Percentiles rank a stretch among this genome's conserved stretches.
These are phyloP conservation scores for Puccinia coronata DNA, from an alignment of 1,284 basidiomycete species.

Conservation along the genomic window DNA sequence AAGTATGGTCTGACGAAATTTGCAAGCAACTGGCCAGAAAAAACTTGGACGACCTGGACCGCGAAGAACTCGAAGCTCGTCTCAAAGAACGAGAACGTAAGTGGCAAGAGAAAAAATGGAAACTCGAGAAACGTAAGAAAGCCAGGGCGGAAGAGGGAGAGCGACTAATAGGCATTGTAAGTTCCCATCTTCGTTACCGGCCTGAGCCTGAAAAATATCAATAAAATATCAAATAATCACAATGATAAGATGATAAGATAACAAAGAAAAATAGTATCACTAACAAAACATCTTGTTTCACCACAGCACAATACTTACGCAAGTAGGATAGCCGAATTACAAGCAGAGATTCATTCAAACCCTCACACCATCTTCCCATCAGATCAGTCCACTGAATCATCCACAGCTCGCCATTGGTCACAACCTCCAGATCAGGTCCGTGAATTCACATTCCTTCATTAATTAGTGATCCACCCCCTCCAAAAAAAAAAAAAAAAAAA, in stretches of 20 bases:
- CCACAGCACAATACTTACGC: constrained; percentile 45
- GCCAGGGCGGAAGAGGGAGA: constrained; percentile 42
- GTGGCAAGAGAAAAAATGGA: constrained; percentile 23
- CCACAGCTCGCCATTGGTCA: background rate
- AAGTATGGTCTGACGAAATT: constrained; percentile 26
- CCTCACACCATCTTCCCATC: background rate
- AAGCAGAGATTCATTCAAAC: constrained; percentile 31
- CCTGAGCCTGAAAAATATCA: too few relatives aligned
- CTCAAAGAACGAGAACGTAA: constrained; percentile 27
- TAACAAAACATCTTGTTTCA: background rate
- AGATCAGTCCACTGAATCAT: background rate
- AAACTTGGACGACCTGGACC: background rate
- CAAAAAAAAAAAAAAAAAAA: too few relatives aligned
- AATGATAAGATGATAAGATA: too few relatives aligned
- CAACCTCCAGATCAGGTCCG: constrained; percentile 7
- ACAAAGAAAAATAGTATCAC: too few relatives aligned
- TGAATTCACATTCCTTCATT: background rate
- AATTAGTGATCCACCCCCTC: too few relatives aligned
- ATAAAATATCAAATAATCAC: too few relatives aligned
- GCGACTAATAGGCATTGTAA: constrained; percentile 39
- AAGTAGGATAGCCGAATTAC: constrained; percentile 35
- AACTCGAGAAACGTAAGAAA: constrained; percentile 34
- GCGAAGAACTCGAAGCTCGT: constrained; percentile 4
- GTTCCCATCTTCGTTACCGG: too few relatives aligned
- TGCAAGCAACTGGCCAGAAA: constrained; percentile 13